Conservation (phyloP, 2,329 filamentous ascomycete species). For the Fonsecaea multimorphosa region DNA sequence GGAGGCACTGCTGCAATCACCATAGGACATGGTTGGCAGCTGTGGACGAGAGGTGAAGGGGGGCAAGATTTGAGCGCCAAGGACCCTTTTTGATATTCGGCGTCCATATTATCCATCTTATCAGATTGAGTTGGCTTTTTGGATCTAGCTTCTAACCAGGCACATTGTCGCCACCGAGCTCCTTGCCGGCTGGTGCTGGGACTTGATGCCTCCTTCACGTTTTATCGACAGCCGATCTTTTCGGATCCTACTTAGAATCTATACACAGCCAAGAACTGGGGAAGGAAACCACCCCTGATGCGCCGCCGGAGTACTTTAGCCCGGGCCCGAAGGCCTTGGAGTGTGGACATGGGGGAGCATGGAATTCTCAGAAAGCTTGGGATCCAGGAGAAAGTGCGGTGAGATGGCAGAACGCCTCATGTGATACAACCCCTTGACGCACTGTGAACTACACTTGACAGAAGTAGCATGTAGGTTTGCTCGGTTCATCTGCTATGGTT, state of each 20-base stretch:
- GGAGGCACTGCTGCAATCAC: neutral
- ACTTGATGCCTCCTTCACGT: neutral
- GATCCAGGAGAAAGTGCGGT: constrained; percentile 32
- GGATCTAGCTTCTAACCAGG: neutral
- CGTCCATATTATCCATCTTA: neutral
- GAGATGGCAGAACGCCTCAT: constrained; percentile 27
- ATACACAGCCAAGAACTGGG: neutral
- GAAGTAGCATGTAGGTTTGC: constrained; percentile 1
- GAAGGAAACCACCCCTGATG: neutral
- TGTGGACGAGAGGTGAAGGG: neutral
- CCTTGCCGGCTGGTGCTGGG: neutral
- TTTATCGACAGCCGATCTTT: neutral
- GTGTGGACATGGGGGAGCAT: neutral
- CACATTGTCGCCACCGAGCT: neutral
- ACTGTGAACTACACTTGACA: neutral
- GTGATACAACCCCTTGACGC: constrained; percentile 15
- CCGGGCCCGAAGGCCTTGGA: neutral
- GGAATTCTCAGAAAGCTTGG: neutral
- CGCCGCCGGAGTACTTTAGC: neutral
- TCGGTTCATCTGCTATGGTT: neutral
- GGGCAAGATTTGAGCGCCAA: neutral
- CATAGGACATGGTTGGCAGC: neutral
- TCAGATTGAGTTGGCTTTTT: neutral
- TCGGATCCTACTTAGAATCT: neutral
- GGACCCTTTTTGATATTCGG: neutral